These are phyloP conservation scores for Dothistroma septosporum DNA, from an alignment of 2,329 filamentous ascomycete species.

Conservation along the genomic window DNA sequence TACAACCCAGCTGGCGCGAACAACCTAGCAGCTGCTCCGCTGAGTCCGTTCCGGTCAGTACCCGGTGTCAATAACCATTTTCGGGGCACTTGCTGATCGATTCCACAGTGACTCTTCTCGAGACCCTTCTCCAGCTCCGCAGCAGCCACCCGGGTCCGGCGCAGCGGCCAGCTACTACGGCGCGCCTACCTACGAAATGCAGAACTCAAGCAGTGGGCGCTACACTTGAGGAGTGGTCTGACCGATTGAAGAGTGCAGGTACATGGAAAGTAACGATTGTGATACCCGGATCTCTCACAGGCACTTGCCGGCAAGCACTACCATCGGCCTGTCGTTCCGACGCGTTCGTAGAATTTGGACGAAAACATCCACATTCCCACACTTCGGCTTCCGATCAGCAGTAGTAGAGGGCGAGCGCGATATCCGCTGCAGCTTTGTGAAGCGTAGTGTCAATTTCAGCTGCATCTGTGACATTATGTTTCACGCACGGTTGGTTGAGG, in stretches of 20 bases:
- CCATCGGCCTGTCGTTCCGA: conserved; percentile 1
- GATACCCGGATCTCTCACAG: conserved; percentile 10
- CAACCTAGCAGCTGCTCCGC: conserved; percentile 14
- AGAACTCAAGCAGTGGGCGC: conserved; percentile 14
- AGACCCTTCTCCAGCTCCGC: conserved; percentile 15
- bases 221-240: conserved; percentile 11
- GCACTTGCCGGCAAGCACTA: conserved; percentile 8
- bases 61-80: conserved; percentile 4
- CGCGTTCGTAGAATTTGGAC: conserved; percentile 4
- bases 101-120: conserved; percentile 14
- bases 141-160: conserved; percentile 7
- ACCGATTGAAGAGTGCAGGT: conserved; percentile 5
- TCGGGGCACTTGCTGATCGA: conserved; percentile 7
- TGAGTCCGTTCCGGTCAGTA: conserved; percentile 21
- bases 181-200: conserved; percentile 14
- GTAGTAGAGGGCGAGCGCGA: conserved; percentile 4
- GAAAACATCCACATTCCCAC: conserved; percentile 1
- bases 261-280: conserved; percentile 5
- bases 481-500: background rate
- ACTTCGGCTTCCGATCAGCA: conserved; percentile 3
- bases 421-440: background rate
- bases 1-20: conserved; percentile 17
- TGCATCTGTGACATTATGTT: background rate
- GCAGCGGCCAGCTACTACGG: conserved; percentile 16
- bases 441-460: background rate